Percentiles rank a stretch among this genome's conserved stretches.
Evolutionary conservation across 129 eudicot species (phyloP).

Genomic region (Tagetes patula): DNA sequence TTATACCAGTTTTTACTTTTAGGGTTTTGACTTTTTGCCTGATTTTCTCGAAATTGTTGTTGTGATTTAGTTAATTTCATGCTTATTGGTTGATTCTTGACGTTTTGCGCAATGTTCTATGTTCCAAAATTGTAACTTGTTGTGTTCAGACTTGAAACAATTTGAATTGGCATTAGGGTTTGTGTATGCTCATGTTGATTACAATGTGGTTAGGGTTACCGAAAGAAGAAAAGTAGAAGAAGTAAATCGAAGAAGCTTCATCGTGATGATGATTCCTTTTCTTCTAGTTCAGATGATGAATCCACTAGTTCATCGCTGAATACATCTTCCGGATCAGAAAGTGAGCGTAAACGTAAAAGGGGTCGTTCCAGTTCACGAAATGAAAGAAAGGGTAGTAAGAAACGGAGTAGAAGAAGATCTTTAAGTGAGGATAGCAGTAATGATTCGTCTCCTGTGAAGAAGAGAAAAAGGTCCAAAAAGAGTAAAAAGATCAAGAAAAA

Average conservation of each 20-base stretch:
- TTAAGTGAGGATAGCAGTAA: slow-evolving; percentile 41
- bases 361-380: slow-evolving; percentile 40
- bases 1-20: slow-evolving; percentile 24
- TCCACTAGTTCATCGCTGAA: slow-evolving; percentile 37
- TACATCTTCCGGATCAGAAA: slow-evolving; percentile 45
- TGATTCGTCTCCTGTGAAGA: slow-evolving; percentile 42
- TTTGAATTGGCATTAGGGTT: no score
- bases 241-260: slow-evolving; percentile 55
- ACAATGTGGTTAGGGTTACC: slow-evolving; percentile 34
- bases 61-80: neutral
- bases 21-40: slow-evolving; percentile 43
- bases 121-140: neutral
- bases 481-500: slow-evolving; percentile 51
- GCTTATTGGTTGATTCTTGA: neutral
- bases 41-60: slow-evolving; percentile 4
- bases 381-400: slow-evolving; percentile 42
- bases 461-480: slow-evolving; percentile 46
- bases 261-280: neutral
- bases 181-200: neutral
- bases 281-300: slow-evolving; percentile 44
- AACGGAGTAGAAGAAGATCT: slow-evolving; percentile 39
- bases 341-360: slow-evolving; percentile 43
- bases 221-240: slow-evolving; percentile 53
- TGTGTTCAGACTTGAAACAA: neutral
- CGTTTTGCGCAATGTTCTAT: neutral